Evolutionary conservation across 169 alveolate genomes (phyloP), one percentile per base, ranked within the genome.

Genomic region (Toxoplasma gondii): DNA sequence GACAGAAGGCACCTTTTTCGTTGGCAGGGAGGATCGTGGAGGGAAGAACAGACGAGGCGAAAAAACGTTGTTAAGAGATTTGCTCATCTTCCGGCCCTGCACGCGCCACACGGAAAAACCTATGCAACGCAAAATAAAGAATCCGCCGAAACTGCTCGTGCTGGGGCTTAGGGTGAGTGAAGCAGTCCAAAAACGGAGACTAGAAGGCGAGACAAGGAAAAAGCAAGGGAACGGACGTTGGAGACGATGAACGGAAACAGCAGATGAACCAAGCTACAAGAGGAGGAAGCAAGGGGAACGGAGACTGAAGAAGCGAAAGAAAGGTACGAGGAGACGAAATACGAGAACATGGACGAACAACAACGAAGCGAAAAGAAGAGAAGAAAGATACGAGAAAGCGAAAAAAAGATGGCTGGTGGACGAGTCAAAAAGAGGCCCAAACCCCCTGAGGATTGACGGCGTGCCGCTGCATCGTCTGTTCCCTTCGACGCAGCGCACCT

Each of bases 1-100:
- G n/a, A n/a, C n/a, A n/a, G n/a, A n/a, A n/a, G n/a, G n/a, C n/a
- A n/a, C n/a, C n/a, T n/a, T n/a, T n/a, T n/a, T 17, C 31, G 82
- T n/a, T 12, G 10, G 82, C 41, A 22, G 91, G 70, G 44, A 10
- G 74, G 39, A 22, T 4, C 74, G 58, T 31, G 93, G 88, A 34
- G 95, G n/a, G 93, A 93, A 93, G 67, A 93, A 93, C 67, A 83
- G 54, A 41, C 74, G 83, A 16, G 95, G 95, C 91, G 98, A 98
- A 39, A 99, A 97, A 34, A 98, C 99, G 95, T 98, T 99, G 88
- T 99, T 99, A 93, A 97, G 94, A 44, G 99, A 97, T 96, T 99
- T 99, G 81, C 99, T 97, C 99, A 99, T 98, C 94, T 99, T 99
- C 78, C 97, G 96, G 81, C 99, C 99, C 95, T 98, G 97, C 41